Evolutionary conservation across 176 grass and related monocot species (phyloP).

Genomic region (Bolboschoenus planiculmis): DNA sequence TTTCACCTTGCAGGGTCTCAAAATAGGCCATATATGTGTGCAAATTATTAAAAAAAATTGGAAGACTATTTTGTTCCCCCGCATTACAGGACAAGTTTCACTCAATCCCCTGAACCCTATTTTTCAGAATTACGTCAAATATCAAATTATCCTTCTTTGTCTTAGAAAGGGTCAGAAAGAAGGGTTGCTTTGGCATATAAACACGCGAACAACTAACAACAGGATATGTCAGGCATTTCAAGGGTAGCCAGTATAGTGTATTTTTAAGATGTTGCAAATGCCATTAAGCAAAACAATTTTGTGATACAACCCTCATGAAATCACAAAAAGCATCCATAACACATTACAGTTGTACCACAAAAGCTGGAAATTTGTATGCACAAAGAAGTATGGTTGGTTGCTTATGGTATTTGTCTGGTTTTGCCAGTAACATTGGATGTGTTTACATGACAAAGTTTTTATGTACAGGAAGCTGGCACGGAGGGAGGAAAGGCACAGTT

Average conservation of each 20-base stretch:
- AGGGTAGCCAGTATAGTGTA: neutral
- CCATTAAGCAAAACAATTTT: neutral
- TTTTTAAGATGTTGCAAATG: neutral
- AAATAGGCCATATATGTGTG: neutral
- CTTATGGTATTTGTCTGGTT: neutral
- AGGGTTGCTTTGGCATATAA: neutral
- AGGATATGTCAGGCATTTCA: neutral
- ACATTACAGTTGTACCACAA: neutral
- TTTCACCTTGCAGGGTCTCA: neutral
- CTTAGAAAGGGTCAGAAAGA: neutral
- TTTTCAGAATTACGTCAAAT: neutral
- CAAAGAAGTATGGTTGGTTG: neutral
- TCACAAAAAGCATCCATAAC: neutral
- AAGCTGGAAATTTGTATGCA: neutral
- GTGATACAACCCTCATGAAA: neutral
- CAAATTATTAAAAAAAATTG: neutral
- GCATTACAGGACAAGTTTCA: neutral
- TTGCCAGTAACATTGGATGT: neutral
- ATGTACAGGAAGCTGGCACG: slow-evolving; percentile 76
- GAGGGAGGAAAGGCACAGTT: slow-evolving; percentile 80
- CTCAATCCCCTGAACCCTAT: neutral
- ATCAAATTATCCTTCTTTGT: neutral
- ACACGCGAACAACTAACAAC: neutral
- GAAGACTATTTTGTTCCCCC: neutral
- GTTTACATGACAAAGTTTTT: neutral